phyloP scores from a whole-genome alignment of 257 asterid species.

The Solanum paucissectum region DNA sequence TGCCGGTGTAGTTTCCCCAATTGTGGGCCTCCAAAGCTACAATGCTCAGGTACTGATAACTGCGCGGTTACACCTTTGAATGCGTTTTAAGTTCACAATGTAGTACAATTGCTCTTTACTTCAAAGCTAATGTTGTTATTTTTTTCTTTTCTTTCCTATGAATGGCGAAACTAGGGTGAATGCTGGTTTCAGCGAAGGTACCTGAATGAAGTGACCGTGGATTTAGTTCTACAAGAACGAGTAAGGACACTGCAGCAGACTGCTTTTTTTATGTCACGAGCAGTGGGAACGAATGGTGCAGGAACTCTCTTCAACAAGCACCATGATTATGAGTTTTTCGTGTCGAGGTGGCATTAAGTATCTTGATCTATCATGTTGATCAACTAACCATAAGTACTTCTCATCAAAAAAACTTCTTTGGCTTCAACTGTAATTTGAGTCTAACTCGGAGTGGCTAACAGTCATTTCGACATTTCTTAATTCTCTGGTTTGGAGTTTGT shows the following conservation, averaged over 20 bases:
- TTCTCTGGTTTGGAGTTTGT: background rate
- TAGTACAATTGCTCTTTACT: background rate
- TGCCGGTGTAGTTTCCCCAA: constrained; percentile 9
- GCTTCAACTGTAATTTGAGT: background rate
- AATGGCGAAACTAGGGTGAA: constrained; percentile 3
- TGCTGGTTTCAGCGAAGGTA: constrained; percentile 14
- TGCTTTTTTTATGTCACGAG: constrained; percentile 13
- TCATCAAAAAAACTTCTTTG: background rate
- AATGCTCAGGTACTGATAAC: constrained; percentile 11
- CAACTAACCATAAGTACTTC: background rate
- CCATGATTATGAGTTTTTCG: constrained; percentile 14
- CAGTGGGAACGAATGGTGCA: background rate
- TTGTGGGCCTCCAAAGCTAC: constrained; percentile 14
- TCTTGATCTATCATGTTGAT: background rate
- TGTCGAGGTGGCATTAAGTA: background rate
- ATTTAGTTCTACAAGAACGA: background rate
- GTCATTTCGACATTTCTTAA: background rate
- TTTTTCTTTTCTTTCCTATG: background rate
- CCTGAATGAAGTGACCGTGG: background rate
- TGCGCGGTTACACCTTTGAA: background rate
- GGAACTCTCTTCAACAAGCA: constrained; percentile 1
- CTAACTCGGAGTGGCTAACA: background rate
- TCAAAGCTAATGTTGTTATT: background rate
- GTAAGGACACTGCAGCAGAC: constrained; percentile 11
- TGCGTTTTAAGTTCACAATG: background rate